Conservation (phyloP, 169 alveolate species). For the Plasmodium ovale region DNA sequence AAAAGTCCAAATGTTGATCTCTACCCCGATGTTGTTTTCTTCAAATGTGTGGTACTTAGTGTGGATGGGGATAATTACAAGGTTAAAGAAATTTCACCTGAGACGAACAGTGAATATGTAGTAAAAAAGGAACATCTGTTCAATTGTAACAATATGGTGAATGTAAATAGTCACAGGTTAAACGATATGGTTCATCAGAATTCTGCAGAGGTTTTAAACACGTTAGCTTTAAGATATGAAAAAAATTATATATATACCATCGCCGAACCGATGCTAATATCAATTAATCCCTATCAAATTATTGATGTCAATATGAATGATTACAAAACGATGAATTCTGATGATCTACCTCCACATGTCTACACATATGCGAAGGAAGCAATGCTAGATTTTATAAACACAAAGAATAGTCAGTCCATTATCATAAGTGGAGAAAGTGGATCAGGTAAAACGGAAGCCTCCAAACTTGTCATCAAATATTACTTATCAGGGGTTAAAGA, state of each 20-base stretch:
- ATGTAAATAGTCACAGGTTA: constrained; percentile 71
- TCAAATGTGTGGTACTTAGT: constrained; percentile 59
- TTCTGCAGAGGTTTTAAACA: constrained; percentile 65
- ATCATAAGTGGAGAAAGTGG: constrained; percentile 99
- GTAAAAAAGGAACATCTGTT: constrained; percentile 58
- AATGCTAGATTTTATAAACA: constrained; percentile 81
- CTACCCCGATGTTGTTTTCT: constrained; percentile 66
- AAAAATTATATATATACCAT: constrained; percentile 72
- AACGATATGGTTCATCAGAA: constrained; percentile 73
- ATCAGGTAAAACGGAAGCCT: constrained; percentile 99
- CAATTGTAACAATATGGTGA: constrained; percentile 54
- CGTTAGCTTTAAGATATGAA: constrained; percentile 65
- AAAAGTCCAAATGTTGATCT: constrained; percentile 70
- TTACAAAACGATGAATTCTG: constrained; percentile 21
- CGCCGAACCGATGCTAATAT: constrained; percentile 74
- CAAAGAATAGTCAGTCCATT: constrained; percentile 91
- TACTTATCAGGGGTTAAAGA: constrained; percentile 78
- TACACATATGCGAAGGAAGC: constrained; percentile 91
- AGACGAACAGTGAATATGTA: constrained; percentile 62
- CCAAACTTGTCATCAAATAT: constrained; percentile 92
- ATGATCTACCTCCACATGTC: constrained; percentile 89
- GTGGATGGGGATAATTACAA: constrained; percentile 62
- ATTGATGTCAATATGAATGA: constrained; percentile 56
- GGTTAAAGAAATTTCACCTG: constrained; percentile 59
- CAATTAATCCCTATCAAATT: constrained; percentile 71